These are phyloP conservation scores for Colletotrichum ledebouriae DNA, from an alignment of 2,329 filamentous ascomycete genomes.

Conservation along the genomic window DNA sequence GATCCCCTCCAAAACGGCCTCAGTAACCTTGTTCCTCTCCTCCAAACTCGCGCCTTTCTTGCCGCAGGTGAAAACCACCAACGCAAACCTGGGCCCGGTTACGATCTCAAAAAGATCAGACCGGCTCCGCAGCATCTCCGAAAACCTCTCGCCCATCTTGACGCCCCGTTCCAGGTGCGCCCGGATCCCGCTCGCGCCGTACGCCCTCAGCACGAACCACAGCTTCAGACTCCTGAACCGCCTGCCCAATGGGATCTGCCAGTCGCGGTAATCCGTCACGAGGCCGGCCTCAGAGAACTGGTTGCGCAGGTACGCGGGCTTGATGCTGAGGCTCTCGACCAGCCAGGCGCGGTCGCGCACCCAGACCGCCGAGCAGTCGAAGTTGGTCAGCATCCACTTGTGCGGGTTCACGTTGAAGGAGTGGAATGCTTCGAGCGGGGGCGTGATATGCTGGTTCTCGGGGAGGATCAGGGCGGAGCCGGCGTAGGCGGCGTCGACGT, in stretches of 20 bases:
- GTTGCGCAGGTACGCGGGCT: slow-evolving; percentile 86
- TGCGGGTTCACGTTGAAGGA: slow-evolving; percentile 97
- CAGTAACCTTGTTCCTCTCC: slow-evolving; percentile 76
- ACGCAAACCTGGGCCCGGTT: slow-evolving; percentile 79
- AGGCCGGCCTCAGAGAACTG: slow-evolving; percentile 83
- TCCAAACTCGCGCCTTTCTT: slow-evolving; percentile 52
- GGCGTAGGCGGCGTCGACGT: slow-evolving; percentile 94
- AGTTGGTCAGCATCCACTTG: slow-evolving; percentile 97
- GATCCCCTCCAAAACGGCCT: slow-evolving; percentile 80
- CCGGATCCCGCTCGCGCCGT: slow-evolving; percentile 82
- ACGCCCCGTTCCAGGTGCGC: slow-evolving; percentile 80
- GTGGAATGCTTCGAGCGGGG: slow-evolving; percentile 77
- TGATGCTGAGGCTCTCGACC: slow-evolving; percentile 83
- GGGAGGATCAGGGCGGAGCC: slow-evolving; percentile 86
- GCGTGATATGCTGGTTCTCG: slow-evolving; percentile 79
- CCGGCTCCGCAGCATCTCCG: slow-evolving; percentile 68
- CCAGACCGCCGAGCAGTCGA: slow-evolving; percentile 86
- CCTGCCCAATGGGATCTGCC: slow-evolving; percentile 93
- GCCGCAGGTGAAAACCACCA: slow-evolving; percentile 80
- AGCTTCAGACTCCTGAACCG: slow-evolving; percentile 92
- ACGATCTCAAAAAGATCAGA: slow-evolving; percentile 82
- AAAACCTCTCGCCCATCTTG: slow-evolving; percentile 77
- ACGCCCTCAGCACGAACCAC: slow-evolving; percentile 92
- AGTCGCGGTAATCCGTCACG: slow-evolving; percentile 96
- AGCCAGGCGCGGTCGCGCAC: slow-evolving; percentile 81